Evolutionary conservation across 1,284 basidiomycete species (phyloP).

Genomic region (Ustilago vetiveriae): DNA sequence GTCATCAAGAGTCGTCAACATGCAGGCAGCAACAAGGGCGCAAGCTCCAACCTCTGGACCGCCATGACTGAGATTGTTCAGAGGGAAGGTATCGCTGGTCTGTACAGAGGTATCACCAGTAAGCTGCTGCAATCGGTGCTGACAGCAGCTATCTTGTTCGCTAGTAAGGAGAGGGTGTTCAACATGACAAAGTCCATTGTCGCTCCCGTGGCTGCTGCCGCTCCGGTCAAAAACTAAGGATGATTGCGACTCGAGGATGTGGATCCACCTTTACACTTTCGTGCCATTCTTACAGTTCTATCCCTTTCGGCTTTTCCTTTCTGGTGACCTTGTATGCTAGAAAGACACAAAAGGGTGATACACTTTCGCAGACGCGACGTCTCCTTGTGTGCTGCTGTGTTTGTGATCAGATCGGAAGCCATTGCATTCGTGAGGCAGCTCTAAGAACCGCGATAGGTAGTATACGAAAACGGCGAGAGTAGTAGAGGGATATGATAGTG

Average conservation of each 20-base stretch:
- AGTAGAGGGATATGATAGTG: slow-evolving; percentile 91
- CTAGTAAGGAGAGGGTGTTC: slow-evolving; percentile 64
- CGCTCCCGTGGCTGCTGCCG: slow-evolving; percentile 34
- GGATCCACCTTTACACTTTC: too few relatives aligned
- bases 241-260: too few relatives aligned
- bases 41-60: slow-evolving; percentile 61
- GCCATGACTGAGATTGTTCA: slow-evolving; percentile 66
- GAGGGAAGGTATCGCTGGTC: slow-evolving; percentile 59
- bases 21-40: slow-evolving; percentile 51
- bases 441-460: slow-evolving; percentile 81
- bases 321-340: too few relatives aligned
- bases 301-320: too few relatives aligned
- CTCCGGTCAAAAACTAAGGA: slow-evolving; percentile 36
- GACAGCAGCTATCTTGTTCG: slow-evolving; percentile 66
- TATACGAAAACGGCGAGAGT: slow-evolving; percentile 89
- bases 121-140: slow-evolving; percentile 65
- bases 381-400: too few relatives aligned
- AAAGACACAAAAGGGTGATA: too few relatives aligned
- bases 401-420: too few relatives aligned
- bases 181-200: slow-evolving; percentile 49
- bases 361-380: too few relatives aligned
- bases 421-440: too few relatives aligned
- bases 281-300: too few relatives aligned
- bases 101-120: slow-evolving; percentile 65
- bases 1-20: slow-evolving; percentile 67